Evolutionary conservation across 1,284 basidiomycete genomes (phyloP).

Genomic region (Melampsora americana): DNA sequence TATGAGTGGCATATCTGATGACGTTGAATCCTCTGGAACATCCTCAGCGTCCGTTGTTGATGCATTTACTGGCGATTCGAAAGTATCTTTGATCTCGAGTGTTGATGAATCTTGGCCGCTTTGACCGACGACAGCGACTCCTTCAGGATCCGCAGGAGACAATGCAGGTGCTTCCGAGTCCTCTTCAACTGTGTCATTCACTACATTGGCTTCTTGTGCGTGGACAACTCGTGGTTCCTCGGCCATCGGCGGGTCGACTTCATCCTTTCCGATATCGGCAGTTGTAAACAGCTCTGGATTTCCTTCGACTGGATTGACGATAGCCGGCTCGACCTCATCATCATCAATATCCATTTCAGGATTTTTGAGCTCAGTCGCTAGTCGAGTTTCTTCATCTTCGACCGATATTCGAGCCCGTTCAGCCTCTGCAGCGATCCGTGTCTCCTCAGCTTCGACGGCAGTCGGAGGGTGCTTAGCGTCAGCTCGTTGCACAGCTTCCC

Average conservation of each 20-base stretch:
- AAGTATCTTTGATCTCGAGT: not conserved
- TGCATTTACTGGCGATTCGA: too few species aligned
- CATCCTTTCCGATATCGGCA: too few species aligned
- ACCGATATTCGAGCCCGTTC: not conserved
- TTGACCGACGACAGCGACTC: too few species aligned
- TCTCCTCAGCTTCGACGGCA: not conserved
- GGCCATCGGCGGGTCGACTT: not conserved
- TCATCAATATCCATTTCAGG: too few species aligned
- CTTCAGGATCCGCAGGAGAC: too few species aligned
- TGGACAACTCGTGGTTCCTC: not conserved
- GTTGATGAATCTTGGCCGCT: not conserved
- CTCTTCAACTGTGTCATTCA: constrained; percentile 1
- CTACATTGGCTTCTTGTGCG: not conserved
- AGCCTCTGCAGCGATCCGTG: not conserved
- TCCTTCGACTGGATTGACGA: too few species aligned
- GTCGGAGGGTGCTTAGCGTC: not conserved
- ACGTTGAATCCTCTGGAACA: not conserved
- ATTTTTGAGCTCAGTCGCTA: not conserved
- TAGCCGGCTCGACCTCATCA: too few species aligned
- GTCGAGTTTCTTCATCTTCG: constrained; percentile 5
- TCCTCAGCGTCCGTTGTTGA: not conserved
- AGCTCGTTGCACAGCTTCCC: not conserved
- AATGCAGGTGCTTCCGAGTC: not conserved
- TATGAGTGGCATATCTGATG: not conserved
- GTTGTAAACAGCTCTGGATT: too few species aligned